Evolutionary conservation across 2,329 filamentous ascomycete genomes (phyloP), one percentile per base, ranked within the genome.

Genomic region (Xylaria sp.): DNA sequence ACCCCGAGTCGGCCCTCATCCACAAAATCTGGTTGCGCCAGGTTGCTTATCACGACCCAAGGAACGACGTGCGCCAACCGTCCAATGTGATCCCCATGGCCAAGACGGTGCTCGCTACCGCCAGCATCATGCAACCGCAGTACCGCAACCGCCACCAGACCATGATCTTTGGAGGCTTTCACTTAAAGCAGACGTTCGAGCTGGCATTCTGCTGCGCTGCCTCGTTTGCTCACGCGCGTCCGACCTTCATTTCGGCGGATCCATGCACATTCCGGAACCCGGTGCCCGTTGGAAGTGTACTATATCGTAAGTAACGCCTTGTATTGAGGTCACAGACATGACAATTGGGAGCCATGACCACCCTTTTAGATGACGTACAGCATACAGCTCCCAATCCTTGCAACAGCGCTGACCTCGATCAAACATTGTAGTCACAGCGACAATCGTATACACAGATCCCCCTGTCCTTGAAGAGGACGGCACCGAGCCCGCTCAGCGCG

Each of bases 161-260:
- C 72, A 90, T 90, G 87, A 89, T 91, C 57, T 91, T 91, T 67
- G 88, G 88, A 55, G 88, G 88, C 11, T 90, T 87, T 70, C 80
- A 91, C 9, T 78, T 91, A 9, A 89, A 89, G 69, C 85, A 89
- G 68, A 88, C 87, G 0, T 91, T 90, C 67, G 88, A 91, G 73
- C 79, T 91, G 5, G 88, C 88, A 1, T 91, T 91, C 74, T 90
- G 87, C 71, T 89, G 86, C 68, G 87, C 86, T 0, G 86, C 88
- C 1, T 84, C 84, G 7, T 89, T 90, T 69, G 83, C 87, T 0
- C 87, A 89, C 69, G 80, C 83, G 1, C 79, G 87, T 2, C 88
- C 88, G 1, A 87, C 84, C 13, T 91, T 91, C 76, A 77, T 91
- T 55, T 87, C 84, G 6, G 82, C 90, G 39, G 88, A 91, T 64